Percentiles rank a stretch among this genome's conserved stretches.
Conservation (phyloP, 164 flowering plant species). For the Akebia trifoliata region DNA sequence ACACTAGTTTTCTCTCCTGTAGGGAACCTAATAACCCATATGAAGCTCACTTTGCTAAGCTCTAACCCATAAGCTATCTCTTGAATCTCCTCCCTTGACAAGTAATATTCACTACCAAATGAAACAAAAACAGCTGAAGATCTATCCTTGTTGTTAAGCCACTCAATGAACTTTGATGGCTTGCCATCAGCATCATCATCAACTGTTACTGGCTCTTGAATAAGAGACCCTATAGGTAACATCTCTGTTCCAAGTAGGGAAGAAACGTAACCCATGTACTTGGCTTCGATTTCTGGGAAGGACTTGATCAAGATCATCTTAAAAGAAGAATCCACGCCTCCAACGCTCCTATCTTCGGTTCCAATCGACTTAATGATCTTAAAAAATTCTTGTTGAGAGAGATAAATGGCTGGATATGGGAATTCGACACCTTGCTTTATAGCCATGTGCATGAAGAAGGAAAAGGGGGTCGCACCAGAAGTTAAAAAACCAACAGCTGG, state of each 20-base stretch:
- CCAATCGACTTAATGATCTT: neutral
- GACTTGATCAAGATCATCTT: slow-evolving; percentile 23
- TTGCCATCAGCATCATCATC: neutral
- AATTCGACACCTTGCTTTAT: no score
- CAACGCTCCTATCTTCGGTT: neutral
- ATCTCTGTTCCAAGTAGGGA: slow-evolving; percentile 6
- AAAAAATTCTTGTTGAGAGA: slow-evolving; percentile 6
- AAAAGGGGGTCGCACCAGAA: slow-evolving; percentile 11
- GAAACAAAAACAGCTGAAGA: no score
- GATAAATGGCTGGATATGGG: no score
- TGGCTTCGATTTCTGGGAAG: slow-evolving; percentile 25
- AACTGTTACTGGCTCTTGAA: slow-evolving; percentile 19
- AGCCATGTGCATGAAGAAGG: slow-evolving; percentile 6
- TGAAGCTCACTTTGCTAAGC: no score
- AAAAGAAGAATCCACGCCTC: neutral
- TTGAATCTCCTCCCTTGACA: no score
- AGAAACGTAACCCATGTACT: slow-evolving; percentile 19
- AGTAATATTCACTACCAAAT: no score
- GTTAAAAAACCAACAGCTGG: slow-evolving; percentile 17
- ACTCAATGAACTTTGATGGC: slow-evolving; percentile 5
- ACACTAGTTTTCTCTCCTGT: no score
- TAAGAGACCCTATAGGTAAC: slow-evolving; percentile 27
- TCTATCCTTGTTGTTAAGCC: no score
- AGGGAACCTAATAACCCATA: no score
- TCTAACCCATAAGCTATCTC: no score